Evolutionary conservation across 164 flowering plant genomes (phyloP), one percentile per base, ranked within the genome.

Genomic region (Vitis amurensis): DNA sequence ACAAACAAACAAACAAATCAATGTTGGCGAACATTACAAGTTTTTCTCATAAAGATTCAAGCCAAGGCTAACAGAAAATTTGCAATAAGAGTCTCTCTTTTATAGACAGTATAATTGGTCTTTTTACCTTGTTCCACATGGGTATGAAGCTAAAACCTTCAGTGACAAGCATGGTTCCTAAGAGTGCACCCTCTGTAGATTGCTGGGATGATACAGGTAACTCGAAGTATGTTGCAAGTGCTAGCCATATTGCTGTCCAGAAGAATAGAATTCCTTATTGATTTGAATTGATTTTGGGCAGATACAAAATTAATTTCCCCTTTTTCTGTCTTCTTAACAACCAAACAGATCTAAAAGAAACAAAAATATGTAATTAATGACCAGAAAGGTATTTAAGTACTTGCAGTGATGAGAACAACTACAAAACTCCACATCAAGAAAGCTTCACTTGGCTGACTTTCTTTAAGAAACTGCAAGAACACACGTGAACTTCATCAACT

Each of bases 341-440:
- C 27, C 27, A 23, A 23, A 23, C 27, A 1, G 27, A 23, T 23
- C 27, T 23, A 23, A 23, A 23, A 23, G 27, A 23, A 23, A 23
- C 27, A 23, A 23, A 19, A 19, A 19, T 19, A 19, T 19, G 23
- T 23, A 23, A 23, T 23, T 23, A 23, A 23, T 23, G 27, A 23
- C 27, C 27, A 23, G 27, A 23, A 19, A 30, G 50, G 63, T 55
- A 12, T 12, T 48, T 31, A 16, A 72, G 37, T 76, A 76, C 82
- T 64, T 64, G 77, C 68, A 55, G 79, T 79, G 60, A 76, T 15
- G 65, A 76, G 77, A 67, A 70, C 75, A 48, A 60, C 66, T 56
- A 73, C 73, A 70, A 79, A 4, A 61, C 82, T 75, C 82, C 77
- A 79, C 79, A 79, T 79, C 69, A 79, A 68, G 70, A 79, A 76